Conservation (phyloP, 2,329 filamentous ascomycete genomes). For the Bipolaris bicolor region DNA sequence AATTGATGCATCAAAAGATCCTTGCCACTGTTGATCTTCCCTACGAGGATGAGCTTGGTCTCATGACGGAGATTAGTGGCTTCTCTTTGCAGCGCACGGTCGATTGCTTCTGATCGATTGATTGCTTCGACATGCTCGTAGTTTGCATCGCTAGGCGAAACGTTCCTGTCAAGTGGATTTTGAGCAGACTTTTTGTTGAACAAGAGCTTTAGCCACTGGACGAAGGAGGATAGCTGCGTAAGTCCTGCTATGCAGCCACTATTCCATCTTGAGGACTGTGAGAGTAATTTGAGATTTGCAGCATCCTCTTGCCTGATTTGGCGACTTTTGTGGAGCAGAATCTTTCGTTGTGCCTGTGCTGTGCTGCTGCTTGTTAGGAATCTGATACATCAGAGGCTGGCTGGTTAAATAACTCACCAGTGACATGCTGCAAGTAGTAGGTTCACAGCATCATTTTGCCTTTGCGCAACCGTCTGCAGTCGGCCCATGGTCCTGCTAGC, state of each 20-base stretch:
- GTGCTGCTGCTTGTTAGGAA: slow-evolving; percentile 37
- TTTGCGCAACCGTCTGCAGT: slow-evolving; percentile 39
- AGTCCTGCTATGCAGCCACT: slow-evolving; percentile 37
- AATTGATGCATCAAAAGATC: slow-evolving; percentile 48
- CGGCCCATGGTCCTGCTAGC: slow-evolving; percentile 42
- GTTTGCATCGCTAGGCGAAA: slow-evolving; percentile 38
- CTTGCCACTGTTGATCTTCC: slow-evolving; percentile 39
- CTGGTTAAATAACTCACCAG: slow-evolving; percentile 26
- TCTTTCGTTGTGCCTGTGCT: slow-evolving; percentile 47
- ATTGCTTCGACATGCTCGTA: slow-evolving; percentile 41
- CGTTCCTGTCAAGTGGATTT: slow-evolving; percentile 19
- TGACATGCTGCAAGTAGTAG: slow-evolving; percentile 41
- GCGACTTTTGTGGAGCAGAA: slow-evolving; percentile 45
- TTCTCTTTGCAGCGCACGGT: slow-evolving; percentile 43
- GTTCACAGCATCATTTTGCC: slow-evolving; percentile 44
- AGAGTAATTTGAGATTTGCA: slow-evolving; percentile 37
- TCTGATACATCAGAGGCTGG: neutral
- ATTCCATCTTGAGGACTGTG: slow-evolving; percentile 39
- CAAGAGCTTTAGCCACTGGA: slow-evolving; percentile 42
- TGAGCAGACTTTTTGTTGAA: slow-evolving; percentile 38
- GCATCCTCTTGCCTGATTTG: slow-evolving; percentile 44
- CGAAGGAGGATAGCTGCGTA: slow-evolving; percentile 40
- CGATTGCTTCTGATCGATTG: slow-evolving; percentile 45
- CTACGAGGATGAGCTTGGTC: slow-evolving; percentile 44
- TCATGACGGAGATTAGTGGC: slow-evolving; percentile 41